These are phyloP conservation scores for Pestalotiopsis fici DNA, from an alignment of 2,329 filamentous ascomycete genomes.

Conservation along the genomic window DNA sequence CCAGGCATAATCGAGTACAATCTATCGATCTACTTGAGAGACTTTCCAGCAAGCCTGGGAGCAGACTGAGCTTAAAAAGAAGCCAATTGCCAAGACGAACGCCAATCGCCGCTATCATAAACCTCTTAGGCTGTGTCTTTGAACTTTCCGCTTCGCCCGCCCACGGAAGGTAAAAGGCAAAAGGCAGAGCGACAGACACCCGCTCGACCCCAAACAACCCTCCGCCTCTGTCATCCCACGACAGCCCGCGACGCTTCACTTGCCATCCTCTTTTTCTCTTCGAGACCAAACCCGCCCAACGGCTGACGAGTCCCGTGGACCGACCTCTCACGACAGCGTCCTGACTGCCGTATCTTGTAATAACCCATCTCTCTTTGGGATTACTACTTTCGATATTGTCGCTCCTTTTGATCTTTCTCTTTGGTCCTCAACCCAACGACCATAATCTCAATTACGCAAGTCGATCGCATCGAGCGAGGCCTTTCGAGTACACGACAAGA, in stretches of 20 bases:
- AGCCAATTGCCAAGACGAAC: not conserved
- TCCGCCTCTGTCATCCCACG: not conserved
- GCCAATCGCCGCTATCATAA: not conserved
- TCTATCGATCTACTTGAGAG: not conserved
- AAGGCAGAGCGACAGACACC: not conserved
- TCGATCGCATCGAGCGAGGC: not conserved
- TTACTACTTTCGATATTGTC: conserved; percentile 16
- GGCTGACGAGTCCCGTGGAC: conserved; percentile 11
- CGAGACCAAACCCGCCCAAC: conserved; percentile 5
- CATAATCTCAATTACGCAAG: conserved; percentile 5
- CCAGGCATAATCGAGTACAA: not conserved
- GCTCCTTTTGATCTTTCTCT: conserved; percentile 11
- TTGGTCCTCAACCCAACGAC: conserved; percentile 4
- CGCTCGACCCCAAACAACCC: conserved; percentile 5
- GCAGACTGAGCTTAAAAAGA: conserved; percentile 1
- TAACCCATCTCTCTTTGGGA: conserved; percentile 9
- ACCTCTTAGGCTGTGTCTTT: not conserved
- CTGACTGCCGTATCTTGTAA: conserved; percentile 15
- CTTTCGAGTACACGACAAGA: not conserved
- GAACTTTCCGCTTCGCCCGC: not conserved
- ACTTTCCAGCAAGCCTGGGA: not conserved
- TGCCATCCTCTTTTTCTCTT: not conserved
- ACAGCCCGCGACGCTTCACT: conserved; percentile 3
- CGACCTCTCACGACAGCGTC: conserved; percentile 9
- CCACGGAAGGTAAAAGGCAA: not conserved